Percentiles rank a stretch among this genome's conserved stretches.
phyloP scores from a whole-genome alignment of 2,329 filamentous ascomycete species.

The Ceratocystis lukuohia region DNA sequence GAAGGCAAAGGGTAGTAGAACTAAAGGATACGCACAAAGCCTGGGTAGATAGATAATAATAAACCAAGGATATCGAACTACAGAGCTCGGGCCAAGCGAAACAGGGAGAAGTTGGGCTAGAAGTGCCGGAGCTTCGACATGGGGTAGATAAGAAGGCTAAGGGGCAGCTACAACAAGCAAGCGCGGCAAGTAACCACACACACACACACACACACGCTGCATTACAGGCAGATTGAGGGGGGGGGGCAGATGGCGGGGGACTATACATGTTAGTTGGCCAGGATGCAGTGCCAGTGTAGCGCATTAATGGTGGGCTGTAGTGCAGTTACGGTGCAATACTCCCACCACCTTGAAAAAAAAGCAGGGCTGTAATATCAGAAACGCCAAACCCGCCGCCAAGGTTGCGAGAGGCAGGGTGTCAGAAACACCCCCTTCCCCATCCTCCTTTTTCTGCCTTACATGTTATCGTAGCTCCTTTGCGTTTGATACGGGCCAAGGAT shows the following conservation, averaged over 20 bases:
- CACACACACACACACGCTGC: not conserved
- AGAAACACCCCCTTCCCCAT: too few species aligned
- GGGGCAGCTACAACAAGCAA: too few species aligned
- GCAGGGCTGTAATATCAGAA: not conserved
- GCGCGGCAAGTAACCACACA: too few species aligned
- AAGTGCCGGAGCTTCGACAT: not conserved
- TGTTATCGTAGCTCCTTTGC: too few species aligned
- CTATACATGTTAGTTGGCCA: too few species aligned
- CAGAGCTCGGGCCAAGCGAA: not conserved
- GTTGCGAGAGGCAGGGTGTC: too few species aligned
- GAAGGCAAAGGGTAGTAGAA: not conserved
- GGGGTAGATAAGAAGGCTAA: not conserved
- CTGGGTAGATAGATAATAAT: not conserved
- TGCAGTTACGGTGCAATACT: too few species aligned
- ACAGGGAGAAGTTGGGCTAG: not conserved
- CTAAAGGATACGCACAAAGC: not conserved
- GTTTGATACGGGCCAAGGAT: too few species aligned
- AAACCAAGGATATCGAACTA: not conserved
- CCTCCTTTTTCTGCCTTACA: too few species aligned
- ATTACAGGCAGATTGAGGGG: not conserved
- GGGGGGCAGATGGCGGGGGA: not conserved
- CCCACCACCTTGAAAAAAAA: not conserved
- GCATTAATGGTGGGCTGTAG: too few species aligned
- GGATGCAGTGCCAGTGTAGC: too few species aligned
- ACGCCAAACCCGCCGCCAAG: not conserved